These are phyloP conservation scores for Xylariaceae sp. DNA, from an alignment of 2,329 filamentous ascomycete genomes.

Conservation along the genomic window DNA sequence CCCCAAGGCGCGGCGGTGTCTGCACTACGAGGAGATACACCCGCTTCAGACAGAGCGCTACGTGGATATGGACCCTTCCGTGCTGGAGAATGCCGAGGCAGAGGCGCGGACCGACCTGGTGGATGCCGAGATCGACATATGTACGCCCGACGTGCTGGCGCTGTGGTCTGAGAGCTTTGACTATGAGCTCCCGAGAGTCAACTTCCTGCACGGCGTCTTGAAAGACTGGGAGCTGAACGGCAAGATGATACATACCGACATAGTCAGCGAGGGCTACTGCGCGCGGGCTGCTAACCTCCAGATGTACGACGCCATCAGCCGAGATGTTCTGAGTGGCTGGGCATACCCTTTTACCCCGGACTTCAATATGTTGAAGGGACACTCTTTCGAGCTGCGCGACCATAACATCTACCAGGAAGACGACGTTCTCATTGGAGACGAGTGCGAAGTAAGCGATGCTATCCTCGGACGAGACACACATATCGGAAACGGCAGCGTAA, in stretches of 20 bases:
- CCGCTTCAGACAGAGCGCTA: conserved; percentile 58
- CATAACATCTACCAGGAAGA: conserved; percentile 72
- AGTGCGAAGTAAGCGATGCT: conserved; percentile 62
- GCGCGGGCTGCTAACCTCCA: conserved; percentile 79
- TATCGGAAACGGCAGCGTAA: conserved; percentile 62
- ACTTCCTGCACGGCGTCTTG: conserved; percentile 85
- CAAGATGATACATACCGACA: conserved; percentile 90
- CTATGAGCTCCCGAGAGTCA: conserved; percentile 80
- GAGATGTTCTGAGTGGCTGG: conserved; percentile 81
- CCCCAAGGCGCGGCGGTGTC: conserved; percentile 66
- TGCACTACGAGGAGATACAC: conserved; percentile 91
- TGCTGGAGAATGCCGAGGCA: conserved; percentile 68
- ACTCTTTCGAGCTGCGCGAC: conserved; percentile 65
- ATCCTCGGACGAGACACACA: conserved; percentile 71
- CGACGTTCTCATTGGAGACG: conserved; percentile 64
- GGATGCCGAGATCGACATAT: conserved; percentile 94
- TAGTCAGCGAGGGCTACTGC: conserved; percentile 75
- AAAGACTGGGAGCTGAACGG: conserved; percentile 97
- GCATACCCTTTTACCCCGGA: conserved; percentile 85
- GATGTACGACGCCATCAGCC: conserved; percentile 82
- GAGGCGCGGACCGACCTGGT: conserved; percentile 83
- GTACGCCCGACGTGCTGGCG: conserved; percentile 88
- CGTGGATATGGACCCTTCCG: conserved; percentile 66
- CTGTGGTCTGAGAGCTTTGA: conserved; percentile 98
- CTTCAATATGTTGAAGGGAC: conserved; percentile 71